phyloP scores from a whole-genome alignment of 306 rosid genomes.

The Sophora flavescens region DNA sequence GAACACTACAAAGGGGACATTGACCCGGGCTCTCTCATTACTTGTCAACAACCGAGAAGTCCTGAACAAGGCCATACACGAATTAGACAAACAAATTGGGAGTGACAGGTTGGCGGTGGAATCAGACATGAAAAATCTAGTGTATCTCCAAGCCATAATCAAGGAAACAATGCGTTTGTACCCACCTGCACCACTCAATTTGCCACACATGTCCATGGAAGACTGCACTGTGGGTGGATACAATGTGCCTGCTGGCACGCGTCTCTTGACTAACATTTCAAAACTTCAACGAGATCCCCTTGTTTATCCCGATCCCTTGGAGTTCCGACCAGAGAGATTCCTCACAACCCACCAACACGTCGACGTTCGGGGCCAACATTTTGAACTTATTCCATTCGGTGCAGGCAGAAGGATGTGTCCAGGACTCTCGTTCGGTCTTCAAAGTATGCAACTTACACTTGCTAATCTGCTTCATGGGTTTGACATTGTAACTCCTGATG shows the following conservation, averaged over 20 bases:
- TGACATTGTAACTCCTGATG: slow-evolving; percentile 33
- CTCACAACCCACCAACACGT: slow-evolving; percentile 29
- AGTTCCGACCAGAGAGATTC: slow-evolving; percentile 48
- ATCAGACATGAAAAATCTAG: slow-evolving; percentile 51
- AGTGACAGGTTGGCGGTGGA: slow-evolving; percentile 22
- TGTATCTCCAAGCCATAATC: slow-evolving; percentile 56
- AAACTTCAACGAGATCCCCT: slow-evolving; percentile 54
- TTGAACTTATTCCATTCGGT: slow-evolving; percentile 43
- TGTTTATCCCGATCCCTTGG: background rate
- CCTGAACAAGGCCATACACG: slow-evolving; percentile 39
- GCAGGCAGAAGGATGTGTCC: slow-evolving; percentile 46
- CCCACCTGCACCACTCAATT: slow-evolving; percentile 53
- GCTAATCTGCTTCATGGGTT: slow-evolving; percentile 44
- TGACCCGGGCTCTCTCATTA: slow-evolving; percentile 49
- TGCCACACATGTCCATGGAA: slow-evolving; percentile 47
- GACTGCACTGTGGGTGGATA: slow-evolving; percentile 64
- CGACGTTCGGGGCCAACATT: slow-evolving; percentile 34
- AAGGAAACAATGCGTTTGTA: slow-evolving; percentile 67
- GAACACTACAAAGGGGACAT: slow-evolving; percentile 41
- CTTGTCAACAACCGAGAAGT: slow-evolving; percentile 46
- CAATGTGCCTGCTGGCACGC: slow-evolving; percentile 52
- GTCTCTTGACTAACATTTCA: slow-evolving; percentile 50
- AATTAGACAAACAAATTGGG: slow-evolving; percentile 43
- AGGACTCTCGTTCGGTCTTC: slow-evolving; percentile 30
- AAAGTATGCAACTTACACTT: slow-evolving; percentile 28